A percentile compares a stretch with the other conserved stretches of the same genome.
phyloP scores from a whole-genome alignment of 2,329 filamentous ascomycete genomes.

The Colletotrichum sp. region DNA sequence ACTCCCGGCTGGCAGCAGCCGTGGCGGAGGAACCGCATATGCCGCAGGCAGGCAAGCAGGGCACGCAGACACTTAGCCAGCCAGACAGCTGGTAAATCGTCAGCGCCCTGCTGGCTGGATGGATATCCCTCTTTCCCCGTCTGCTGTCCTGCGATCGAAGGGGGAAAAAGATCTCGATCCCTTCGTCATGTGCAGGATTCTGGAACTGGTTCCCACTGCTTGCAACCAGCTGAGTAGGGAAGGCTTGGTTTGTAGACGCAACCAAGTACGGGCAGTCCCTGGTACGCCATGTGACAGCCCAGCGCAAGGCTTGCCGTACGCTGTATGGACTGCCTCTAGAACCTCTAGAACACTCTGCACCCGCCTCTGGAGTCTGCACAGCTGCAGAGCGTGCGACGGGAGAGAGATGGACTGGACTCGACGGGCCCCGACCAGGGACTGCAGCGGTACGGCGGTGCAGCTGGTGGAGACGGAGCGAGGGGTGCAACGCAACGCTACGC shows the following conservation, averaged over 20 bases:
- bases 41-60: not conserved
- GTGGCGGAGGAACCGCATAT: not conserved
- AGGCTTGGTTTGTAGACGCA: not conserved
- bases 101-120: not conserved
- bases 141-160: not conserved
- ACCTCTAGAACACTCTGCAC: not conserved
- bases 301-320: not conserved
- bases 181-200: slow-evolving; percentile 4
- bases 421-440: not conserved
- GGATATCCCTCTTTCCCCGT: not conserved
- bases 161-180: not conserved
- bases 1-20: not conserved
- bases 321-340: not conserved
- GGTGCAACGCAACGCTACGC: slow-evolving; percentile 5
- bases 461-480: not conserved
- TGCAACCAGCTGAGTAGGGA: not conserved
- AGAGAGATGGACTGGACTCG: not conserved
- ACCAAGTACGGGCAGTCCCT: slow-evolving; percentile 5
- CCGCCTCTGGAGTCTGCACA: not conserved
- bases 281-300: slow-evolving; percentile 15
- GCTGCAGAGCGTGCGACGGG: not conserved
- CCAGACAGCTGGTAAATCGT: not conserved
- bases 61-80: not conserved
- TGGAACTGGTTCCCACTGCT: slow-evolving; percentile 1
- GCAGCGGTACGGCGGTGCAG: slow-evolving; percentile 2